Evolutionary conservation across 805 yeast species (phyloP).

Genomic region (Yarrowia hollandica): DNA sequence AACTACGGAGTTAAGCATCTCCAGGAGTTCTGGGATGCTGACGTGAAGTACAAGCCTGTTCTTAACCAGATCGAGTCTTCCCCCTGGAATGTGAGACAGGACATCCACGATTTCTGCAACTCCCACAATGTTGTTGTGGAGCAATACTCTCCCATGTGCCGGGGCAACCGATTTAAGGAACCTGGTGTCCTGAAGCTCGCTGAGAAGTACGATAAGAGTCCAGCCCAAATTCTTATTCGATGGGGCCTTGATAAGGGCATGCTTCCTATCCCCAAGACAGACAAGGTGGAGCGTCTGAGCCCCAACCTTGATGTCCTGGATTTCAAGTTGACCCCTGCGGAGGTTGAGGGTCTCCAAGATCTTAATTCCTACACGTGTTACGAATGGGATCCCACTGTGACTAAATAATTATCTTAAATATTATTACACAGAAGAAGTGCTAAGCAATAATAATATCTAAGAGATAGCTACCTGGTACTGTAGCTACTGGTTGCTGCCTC

Average conservation of each 20-base stretch:
- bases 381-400: conserved; percentile 14
- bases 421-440: too few species aligned
- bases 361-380: conserved; percentile 6
- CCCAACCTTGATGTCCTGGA: conserved; percentile 60
- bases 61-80: conserved; percentile 83
- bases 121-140: conserved; percentile 61
- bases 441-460: too few species aligned
- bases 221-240: conserved; percentile 72
- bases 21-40: conserved; percentile 68
- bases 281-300: conserved; percentile 60
- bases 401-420: too few species aligned
- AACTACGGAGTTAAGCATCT: conserved; percentile 67
- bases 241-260: conserved; percentile 82
- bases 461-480: too few species aligned
- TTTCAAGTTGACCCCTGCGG: conserved; percentile 55
- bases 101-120: conserved; percentile 60
- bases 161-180: conserved; percentile 49
- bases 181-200: conserved; percentile 59
- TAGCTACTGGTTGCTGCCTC: too few species aligned
- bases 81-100: conserved; percentile 79
- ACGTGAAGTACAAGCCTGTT: conserved; percentile 70
- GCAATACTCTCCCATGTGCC: conserved; percentile 61
- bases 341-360: conserved; percentile 42
- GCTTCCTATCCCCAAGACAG: conserved; percentile 80
- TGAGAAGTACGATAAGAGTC: conserved; percentile 50